phyloP scores from a whole-genome alignment of 352 stramenopile species.

The Phytophthora fragariaefolia region DNA sequence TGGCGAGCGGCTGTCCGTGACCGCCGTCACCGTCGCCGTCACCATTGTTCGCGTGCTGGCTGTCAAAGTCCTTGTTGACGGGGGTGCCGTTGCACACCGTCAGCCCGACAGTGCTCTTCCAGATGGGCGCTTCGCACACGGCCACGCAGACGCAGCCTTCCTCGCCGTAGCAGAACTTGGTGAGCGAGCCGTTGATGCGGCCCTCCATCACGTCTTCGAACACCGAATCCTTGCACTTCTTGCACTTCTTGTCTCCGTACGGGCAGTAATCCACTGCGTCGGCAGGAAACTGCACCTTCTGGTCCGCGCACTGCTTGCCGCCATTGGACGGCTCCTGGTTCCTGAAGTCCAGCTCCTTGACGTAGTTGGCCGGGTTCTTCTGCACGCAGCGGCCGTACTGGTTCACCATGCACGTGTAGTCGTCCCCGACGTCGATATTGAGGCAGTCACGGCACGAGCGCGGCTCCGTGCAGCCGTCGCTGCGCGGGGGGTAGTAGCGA shows the following conservation, averaged over 20 bases:
- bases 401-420: conserved; percentile 50
- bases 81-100: conserved; percentile 40
- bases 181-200: conserved; percentile 40
- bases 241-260: conserved; percentile 36
- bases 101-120: conserved; percentile 36
- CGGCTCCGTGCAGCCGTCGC: conserved; percentile 50
- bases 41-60: conserved; percentile 36
- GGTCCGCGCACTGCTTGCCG: conserved; percentile 30
- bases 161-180: conserved; percentile 47
- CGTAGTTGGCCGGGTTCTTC: conserved; percentile 36
- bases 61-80: conserved; percentile 30
- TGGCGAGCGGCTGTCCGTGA: conserved; percentile 13
- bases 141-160: conserved; percentile 47
- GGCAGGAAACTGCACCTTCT: conserved; percentile 50
- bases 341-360: conserved; percentile 26
- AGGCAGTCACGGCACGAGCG: conserved; percentile 71
- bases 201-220: conserved; percentile 44
- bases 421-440: conserved; percentile 45
- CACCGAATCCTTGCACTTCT: conserved; percentile 29
- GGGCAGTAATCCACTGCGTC: conserved; percentile 49
- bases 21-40: conserved; percentile 14
- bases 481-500: conserved; percentile 25
- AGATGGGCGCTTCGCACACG: conserved; percentile 48
- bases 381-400: conserved; percentile 47
- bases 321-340: conserved; percentile 39